phyloP scores from a whole-genome alignment of 169 alveolate species.

The Theileria luwenshuni region DNA sequence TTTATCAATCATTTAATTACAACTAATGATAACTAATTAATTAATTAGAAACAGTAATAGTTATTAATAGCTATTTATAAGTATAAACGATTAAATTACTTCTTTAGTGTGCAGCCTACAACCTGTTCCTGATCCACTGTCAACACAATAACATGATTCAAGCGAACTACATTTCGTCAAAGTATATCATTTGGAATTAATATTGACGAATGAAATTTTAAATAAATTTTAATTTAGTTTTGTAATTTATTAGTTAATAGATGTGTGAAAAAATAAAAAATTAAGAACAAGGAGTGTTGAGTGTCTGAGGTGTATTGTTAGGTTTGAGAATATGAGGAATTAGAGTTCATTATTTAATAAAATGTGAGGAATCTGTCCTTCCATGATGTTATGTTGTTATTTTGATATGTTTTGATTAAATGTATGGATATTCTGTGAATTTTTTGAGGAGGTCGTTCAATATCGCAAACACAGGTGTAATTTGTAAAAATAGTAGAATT shows the following conservation, averaged over 20 bases:
- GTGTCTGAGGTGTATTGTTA: too few species aligned
- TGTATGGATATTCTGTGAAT: conserved; percentile 5
- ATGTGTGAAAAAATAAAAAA: too few species aligned
- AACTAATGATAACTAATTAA: too few species aligned
- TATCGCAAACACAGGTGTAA: not conserved
- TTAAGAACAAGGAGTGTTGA: too few species aligned
- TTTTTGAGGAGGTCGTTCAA: not conserved
- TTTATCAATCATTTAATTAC: not conserved
- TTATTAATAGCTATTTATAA: too few species aligned
- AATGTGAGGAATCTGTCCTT: not conserved
- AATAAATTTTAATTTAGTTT: too few species aligned
- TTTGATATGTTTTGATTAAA: not conserved
- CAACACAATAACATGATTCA: conserved; percentile 40
- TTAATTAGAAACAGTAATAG: too few species aligned
- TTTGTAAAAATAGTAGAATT: not conserved
- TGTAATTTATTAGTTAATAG: too few species aligned
- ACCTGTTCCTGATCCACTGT: conserved; percentile 57
- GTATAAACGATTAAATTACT: conserved; percentile 16
- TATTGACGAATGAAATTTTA: too few species aligned
- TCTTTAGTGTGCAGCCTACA: conserved; percentile 46
- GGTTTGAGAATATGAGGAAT: too few species aligned
- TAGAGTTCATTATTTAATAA: too few species aligned
- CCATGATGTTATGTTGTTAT: not conserved
- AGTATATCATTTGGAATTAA: conserved; percentile 54
- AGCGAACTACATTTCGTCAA: conserved; percentile 57